phyloP scores from a whole-genome alignment of 768 basidiomycete genomes.

The Phylloporus sp. region DNA sequence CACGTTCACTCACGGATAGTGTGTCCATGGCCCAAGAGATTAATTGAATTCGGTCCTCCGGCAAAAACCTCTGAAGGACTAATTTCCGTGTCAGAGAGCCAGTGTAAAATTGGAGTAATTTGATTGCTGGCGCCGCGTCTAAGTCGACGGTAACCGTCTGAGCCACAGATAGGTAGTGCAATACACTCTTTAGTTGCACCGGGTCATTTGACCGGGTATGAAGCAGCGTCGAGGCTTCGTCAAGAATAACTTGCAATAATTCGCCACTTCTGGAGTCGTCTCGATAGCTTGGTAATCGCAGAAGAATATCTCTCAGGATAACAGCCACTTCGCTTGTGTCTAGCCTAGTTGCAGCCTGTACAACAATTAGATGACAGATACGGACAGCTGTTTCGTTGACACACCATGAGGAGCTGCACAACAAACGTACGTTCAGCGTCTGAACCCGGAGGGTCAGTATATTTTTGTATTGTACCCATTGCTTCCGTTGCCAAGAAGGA shows the following conservation, averaged over 20 bases:
- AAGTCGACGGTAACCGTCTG: constrained; percentile 40
- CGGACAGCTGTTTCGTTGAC: constrained; percentile 10
- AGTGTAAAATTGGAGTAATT: constrained; percentile 54
- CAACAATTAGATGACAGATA: constrained; percentile 3
- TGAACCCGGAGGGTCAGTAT: constrained; percentile 40
- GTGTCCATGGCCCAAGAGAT: constrained; percentile 45
- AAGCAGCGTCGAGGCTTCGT: constrained; percentile 33
- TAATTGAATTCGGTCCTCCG: constrained; percentile 42
- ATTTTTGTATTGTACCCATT: constrained; percentile 41
- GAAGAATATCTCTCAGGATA: constrained; percentile 52
- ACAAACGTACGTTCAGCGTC: constrained; percentile 47
- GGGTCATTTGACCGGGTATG: constrained; percentile 30
- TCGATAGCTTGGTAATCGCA: constrained; percentile 45
- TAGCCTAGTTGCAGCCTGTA: constrained; percentile 50
- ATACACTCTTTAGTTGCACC: constrained; percentile 33
- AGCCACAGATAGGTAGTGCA: constrained; percentile 46
- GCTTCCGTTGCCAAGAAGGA: constrained; percentile 55
- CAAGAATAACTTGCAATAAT: constrained; percentile 39
- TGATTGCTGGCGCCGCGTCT: constrained; percentile 39
- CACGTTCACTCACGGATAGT: constrained; percentile 37
- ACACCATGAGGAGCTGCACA: constrained; percentile 47
- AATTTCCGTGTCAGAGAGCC: constrained; percentile 41
- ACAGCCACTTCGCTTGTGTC: constrained; percentile 38
- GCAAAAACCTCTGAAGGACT: constrained; percentile 42
- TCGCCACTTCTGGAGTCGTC: constrained; percentile 33